Base-by-base conservation (phyloP, 2,329 filamentous ascomycete genomes). In the Fusarium poae region DNA sequence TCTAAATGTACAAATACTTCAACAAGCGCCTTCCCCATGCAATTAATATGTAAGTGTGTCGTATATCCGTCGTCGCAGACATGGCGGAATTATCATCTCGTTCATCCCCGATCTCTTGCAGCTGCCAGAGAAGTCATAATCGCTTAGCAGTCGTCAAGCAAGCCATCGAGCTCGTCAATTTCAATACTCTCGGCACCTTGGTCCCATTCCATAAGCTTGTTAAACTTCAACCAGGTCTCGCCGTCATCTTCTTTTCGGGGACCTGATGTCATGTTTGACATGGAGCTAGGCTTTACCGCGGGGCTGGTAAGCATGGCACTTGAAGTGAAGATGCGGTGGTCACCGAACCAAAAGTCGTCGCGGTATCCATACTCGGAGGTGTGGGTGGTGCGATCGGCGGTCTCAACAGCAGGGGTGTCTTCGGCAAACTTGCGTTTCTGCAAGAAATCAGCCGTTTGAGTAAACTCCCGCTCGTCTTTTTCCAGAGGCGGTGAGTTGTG, bases 401-500 rank as follows among this genome's bases (percentile, higher is more conserved):
- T 65, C 21, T 80, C 78, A 44, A 74, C 58, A 42, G 70, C 65
- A 18, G 75, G 67, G 12, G 65, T 54, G 40, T 82, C 82, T 29
- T 84, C 83, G 44, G 78, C 84, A 23, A 89, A 81, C 74, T 89
- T 90, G 65, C 86, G 83, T 77, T 88, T 89, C 74, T 88, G 92
- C 73, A 98, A 87, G 49, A 91, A 93, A 71, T 93, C 92, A 18
- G 96, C 96, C 2, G 94, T 98, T 80, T 97, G 93, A 9, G 95
- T 97, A 77, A 99, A 99, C 79, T 98, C 96, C 76, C 92, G 92
- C 83, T 98, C 95, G 73, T 98, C 95, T 74, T 92, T 93, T 81
- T 98, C 95, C 37, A 98, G 85, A 18, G 94, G 93, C 52, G 95
- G 94, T 68, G 93, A 96, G 25, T 91, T 89, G n/a, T 91, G 91